phyloP scores from a whole-genome alignment of 495 filamentous ascomycete genomes.

The Hypoxylon fuscum region DNA sequence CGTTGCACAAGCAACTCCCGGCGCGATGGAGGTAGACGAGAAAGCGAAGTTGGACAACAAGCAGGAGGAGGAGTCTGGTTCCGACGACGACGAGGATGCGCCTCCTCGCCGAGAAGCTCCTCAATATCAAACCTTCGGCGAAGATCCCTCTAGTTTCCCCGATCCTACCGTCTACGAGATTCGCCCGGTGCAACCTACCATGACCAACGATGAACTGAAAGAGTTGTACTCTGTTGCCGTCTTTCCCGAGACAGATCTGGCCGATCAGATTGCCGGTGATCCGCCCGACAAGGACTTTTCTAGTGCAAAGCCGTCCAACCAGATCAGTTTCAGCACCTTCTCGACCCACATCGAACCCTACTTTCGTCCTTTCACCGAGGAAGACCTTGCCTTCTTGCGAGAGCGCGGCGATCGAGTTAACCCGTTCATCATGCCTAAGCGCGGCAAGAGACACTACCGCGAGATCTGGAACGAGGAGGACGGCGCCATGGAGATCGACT shows the following conservation, averaged over 20 bases:
- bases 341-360: conserved; percentile 87
- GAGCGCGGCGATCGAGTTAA: conserved; percentile 85
- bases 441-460: conserved; percentile 84
- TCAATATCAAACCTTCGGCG: conserved; percentile 82
- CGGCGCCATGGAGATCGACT: conserved; percentile 74
- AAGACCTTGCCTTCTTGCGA: conserved; percentile 92
- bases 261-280: conserved; percentile 84
- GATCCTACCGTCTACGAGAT: conserved; percentile 97
- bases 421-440: conserved; percentile 85
- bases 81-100: conserved; percentile 72
- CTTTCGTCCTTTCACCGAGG: conserved; percentile 88
- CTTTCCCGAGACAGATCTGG: conserved; percentile 82
- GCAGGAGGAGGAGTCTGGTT: conserved; percentile 68
- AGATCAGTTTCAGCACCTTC: conserved; percentile 92
- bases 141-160: conserved; percentile 88
- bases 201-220: conserved; percentile 82
- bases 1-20: conserved; percentile 58
- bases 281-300: conserved; percentile 95
- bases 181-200: conserved; percentile 71
- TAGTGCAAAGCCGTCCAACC: conserved; percentile 90
- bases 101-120: conserved; percentile 78
- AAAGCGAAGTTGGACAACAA: conserved; percentile 60
- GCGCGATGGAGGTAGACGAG: conserved; percentile 60
- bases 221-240: conserved; percentile 85
- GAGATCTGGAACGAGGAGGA: conserved; percentile 96